phyloP scores from a whole-genome alignment of 225 moss, liverwort and hornwort species.

The Bryoerythrophyllum caledonicum region DNA sequence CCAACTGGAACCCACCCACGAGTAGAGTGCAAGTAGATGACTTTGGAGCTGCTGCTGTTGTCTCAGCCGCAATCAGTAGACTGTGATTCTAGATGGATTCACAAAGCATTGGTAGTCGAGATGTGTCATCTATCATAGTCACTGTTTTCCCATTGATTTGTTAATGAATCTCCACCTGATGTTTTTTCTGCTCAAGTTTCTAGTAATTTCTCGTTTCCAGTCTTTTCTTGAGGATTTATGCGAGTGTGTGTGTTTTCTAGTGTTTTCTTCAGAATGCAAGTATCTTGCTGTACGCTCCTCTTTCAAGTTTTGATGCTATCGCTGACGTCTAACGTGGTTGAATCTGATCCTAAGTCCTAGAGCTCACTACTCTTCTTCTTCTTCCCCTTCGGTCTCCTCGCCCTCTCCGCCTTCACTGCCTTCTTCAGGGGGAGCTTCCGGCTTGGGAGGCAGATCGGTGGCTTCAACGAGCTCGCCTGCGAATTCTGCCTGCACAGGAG shows the following conservation, averaged over 20 bases:
- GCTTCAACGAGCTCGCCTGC: constrained; percentile 60
- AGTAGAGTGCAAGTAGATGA: constrained; percentile 23
- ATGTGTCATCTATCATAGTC: constrained; percentile 12
- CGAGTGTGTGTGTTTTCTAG: background rate
- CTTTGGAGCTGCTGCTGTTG: constrained; percentile 19
- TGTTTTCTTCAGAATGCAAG: background rate
- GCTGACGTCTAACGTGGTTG: background rate
- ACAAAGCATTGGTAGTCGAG: background rate
- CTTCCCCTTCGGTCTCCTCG: constrained; percentile 29
- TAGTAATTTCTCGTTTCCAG: too few relatives aligned
- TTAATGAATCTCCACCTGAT: constrained; percentile 4
- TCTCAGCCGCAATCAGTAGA: constrained; percentile 16
- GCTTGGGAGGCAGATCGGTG: constrained; percentile 77
- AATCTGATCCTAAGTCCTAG: background rate
- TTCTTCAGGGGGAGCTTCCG: constrained; percentile 34
- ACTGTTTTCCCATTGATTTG: constrained; percentile 19
- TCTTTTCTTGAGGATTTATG: too few relatives aligned
- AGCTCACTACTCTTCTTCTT: constrained; percentile 42
- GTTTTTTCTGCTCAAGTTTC: constrained; percentile 2
- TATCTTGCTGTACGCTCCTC: background rate
- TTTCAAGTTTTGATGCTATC: background rate
- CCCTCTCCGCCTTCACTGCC: constrained; percentile 36
- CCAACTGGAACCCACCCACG: constrained; percentile 12
- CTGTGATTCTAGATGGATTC: constrained; percentile 25
- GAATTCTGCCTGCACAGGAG: constrained; percentile 68